phyloP scores from a whole-genome alignment of 768 basidiomycete species.

The Serendipita sp. region DNA sequence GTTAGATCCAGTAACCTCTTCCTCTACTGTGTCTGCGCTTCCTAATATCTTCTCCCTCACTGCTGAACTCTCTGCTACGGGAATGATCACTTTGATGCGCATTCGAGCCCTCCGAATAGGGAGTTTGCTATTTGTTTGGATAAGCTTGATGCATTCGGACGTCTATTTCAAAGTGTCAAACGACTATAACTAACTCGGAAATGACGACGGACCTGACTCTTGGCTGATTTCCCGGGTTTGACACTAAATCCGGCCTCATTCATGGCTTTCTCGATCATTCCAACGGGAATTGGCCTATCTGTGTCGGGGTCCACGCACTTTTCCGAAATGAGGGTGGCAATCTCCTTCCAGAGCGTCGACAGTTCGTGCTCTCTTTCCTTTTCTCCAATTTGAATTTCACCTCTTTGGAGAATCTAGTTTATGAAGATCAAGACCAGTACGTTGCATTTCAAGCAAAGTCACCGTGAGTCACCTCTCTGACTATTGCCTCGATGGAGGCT shows the following conservation, averaged over 20 bases:
- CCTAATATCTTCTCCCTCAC: constrained; percentile 60
- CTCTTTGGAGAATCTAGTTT: constrained; percentile 80
- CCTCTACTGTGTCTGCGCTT: constrained; percentile 70
- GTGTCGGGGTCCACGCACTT: constrained; percentile 91
- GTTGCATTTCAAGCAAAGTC: not conserved
- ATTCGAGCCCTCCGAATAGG: constrained; percentile 89
- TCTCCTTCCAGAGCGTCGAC: constrained; percentile 65
- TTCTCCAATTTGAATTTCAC: constrained; percentile 92
- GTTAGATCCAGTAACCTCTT: constrained; percentile 50
- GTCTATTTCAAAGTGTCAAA: constrained; percentile 34
- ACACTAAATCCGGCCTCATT: constrained; percentile 86
- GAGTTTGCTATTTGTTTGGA: constrained; percentile 70
- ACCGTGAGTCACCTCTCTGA: constrained; percentile 50
- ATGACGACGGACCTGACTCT: constrained; percentile 56
- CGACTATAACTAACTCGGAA: not conserved
- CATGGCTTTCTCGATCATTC: constrained; percentile 98
- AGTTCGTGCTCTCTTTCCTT: constrained; percentile 92
- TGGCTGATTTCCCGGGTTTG: constrained; percentile 75
- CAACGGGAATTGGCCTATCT: constrained; percentile 77
- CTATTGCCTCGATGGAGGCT: constrained; percentile 46
- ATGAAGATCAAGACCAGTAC: not conserved
- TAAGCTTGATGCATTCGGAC: constrained; percentile 69
- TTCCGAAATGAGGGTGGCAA: constrained; percentile 85
- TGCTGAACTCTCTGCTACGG: constrained; percentile 37
- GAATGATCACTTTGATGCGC: constrained; percentile 74